Percentiles rank a stretch among this genome's conserved stretches.
phyloP scores from a whole-genome alignment of 2,329 filamentous ascomycete genomes.

The Aspergillus japonicus region DNA sequence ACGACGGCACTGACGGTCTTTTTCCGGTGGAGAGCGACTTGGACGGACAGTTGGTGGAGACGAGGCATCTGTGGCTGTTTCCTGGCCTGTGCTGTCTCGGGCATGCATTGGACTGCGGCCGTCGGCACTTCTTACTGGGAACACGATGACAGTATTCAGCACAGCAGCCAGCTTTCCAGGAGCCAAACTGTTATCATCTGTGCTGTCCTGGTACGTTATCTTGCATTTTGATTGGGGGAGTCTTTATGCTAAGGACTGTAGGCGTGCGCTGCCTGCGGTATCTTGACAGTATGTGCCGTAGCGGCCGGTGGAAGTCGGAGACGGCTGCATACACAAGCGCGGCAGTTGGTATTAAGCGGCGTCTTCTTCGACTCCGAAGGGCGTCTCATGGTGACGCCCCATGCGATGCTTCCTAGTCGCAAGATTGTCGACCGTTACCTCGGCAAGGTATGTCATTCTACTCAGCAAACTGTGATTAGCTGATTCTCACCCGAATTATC shows the following conservation, averaged over 20 bases:
- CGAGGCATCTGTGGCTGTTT: slow-evolving; percentile 64
- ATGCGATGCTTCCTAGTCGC: slow-evolving; percentile 47
- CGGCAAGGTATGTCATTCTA: slow-evolving; percentile 52
- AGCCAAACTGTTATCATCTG: slow-evolving; percentile 72
- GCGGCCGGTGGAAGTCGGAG: slow-evolving; percentile 55
- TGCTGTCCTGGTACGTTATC: slow-evolving; percentile 60
- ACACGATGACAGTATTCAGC: slow-evolving; percentile 43
- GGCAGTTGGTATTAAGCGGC: slow-evolving; percentile 55
- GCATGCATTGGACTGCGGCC: slow-evolving; percentile 84
- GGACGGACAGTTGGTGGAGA: slow-evolving; percentile 79
- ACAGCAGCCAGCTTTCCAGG: slow-evolving; percentile 51
- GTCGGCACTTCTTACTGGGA: slow-evolving; percentile 68
- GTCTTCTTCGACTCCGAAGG: slow-evolving; percentile 46
- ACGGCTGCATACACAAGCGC: slow-evolving; percentile 58
- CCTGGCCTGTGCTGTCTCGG: slow-evolving; percentile 72
- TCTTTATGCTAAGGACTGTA: slow-evolving; percentile 35
- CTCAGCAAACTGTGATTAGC: neutral
- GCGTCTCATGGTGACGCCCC: slow-evolving; percentile 47
- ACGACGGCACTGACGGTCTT: slow-evolving; percentile 70
- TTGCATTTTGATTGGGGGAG: neutral
- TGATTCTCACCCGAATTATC: neutral
- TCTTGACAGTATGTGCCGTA: slow-evolving; percentile 57
- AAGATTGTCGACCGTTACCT: slow-evolving; percentile 79
- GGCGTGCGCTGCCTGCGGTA: slow-evolving; percentile 62
- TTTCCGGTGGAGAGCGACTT: slow-evolving; percentile 72